Evolutionary conservation across 495 filamentous ascomycete genomes (phyloP), one percentile per base, ranked within the genome.

Genomic region (Saxophila tyrrhenica): DNA sequence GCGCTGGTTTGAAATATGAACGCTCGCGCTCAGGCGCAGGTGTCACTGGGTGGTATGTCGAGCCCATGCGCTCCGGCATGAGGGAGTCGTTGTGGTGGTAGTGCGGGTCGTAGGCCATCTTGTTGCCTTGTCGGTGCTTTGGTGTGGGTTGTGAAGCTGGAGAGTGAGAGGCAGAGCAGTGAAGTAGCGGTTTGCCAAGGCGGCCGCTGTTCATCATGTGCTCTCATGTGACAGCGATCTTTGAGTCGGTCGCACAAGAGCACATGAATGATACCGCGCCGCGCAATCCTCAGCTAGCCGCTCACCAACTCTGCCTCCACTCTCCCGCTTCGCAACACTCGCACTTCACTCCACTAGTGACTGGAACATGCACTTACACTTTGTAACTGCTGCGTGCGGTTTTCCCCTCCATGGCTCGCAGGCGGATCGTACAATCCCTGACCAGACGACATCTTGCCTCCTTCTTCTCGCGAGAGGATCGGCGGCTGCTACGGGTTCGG

Each of bases 381-480:
- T n/a, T 44, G 41, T 44, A 44, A n/a, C 7, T 44, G 8, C 7
- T 44, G 16, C n/a, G 41, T 44, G 19, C 41, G 41, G 3, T 5
- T 8, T 5, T 44, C 17, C 8, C 41, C 41, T 8, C 19, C 7
- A 17, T n/a, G 5, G 7, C 17, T 5, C 41, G 17, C 19, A 3
- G 41, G 41, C 15, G 41, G 41, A 44, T 44, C 41, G 41, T 44
- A 44, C 41, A 44, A 21, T 44, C 41, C 41, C 41, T 44, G 41
- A 44, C 19, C 19, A 5, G 41, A 44, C 41, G 41, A 44, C 41
- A 44, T 44, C 41, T 5, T 44, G 41, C 7, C n/a, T 8, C 7
- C 41, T 44, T n/a, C 7, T n/a, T 39, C 9, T 9, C 35, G 35
- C 9, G 16, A 17, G 41, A n/a, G 41, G 41, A 9, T 8, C 7